A percentile compares a stretch with the other conserved stretches of the same genome.
phyloP scores from a whole-genome alignment of 1,139 yeast species.

The Hyphopichia burtonii region DNA sequence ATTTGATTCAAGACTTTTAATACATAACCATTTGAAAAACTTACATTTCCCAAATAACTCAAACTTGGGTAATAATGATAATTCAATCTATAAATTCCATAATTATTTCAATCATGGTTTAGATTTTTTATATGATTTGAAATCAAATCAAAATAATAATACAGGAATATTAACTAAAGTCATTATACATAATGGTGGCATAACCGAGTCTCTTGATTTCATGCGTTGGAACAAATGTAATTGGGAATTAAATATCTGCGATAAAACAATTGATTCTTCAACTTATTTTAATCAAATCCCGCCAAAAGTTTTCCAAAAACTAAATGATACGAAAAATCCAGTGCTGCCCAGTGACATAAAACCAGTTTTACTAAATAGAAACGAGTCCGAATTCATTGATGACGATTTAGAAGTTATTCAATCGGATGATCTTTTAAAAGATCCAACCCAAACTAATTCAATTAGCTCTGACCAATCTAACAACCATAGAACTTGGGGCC shows the following conservation, averaged over 20 bases:
- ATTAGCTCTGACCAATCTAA: slow-evolving; percentile 6
- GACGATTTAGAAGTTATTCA: slow-evolving; percentile 38
- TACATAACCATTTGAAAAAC: slow-evolving; percentile 33
- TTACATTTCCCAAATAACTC: background rate
- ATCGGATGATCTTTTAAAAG: slow-evolving; percentile 15
- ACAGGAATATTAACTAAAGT: slow-evolving; percentile 39
- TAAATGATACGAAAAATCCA: slow-evolving; percentile 4
- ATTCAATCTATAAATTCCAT: slow-evolving; percentile 43
- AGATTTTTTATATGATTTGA: slow-evolving; percentile 49
- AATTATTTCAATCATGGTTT: slow-evolving; percentile 55
- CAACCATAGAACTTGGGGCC: slow-evolving; percentile 47
- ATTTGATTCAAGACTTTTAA: slow-evolving; percentile 43
- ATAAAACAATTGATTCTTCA: slow-evolving; percentile 17
- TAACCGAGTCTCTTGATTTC: slow-evolving; percentile 47
- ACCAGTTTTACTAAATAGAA: slow-evolving; percentile 50
- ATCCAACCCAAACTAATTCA: background rate
- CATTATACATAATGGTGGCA: slow-evolving; percentile 51
- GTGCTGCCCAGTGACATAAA: slow-evolving; percentile 14
- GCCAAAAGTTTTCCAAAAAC: slow-evolving; percentile 12
- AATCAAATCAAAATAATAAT: slow-evolving; percentile 18
- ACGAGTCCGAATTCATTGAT: slow-evolving; percentile 48
- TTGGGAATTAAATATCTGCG: slow-evolving; percentile 27
- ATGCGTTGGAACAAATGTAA: slow-evolving; percentile 50
- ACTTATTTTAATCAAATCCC: slow-evolving; percentile 38
- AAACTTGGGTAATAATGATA: slow-evolving; percentile 9